Base-by-base conservation (phyloP, 2,329 filamentous ascomycete genomes). In the Aspergillus fructus region DNA sequence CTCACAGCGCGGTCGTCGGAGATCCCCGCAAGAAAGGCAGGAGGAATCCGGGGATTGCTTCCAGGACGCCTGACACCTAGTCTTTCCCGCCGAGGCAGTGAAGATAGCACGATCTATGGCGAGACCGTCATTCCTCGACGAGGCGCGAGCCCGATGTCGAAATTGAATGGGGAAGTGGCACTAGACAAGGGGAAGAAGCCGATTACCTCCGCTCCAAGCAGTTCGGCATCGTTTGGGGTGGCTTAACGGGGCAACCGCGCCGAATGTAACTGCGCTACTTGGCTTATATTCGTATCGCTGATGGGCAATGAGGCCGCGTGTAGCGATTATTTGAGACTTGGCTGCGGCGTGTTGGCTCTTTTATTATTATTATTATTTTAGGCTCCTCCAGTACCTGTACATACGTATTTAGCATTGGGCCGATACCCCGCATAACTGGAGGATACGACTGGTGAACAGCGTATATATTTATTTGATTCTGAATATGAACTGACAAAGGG, bases 1-100 rank as follows among this genome's bases (percentile, higher is more conserved):
- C 89, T 92, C 64, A 94, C 90, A 33, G 91, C 92, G 0, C 92
- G 92, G 0, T 88, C 84, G 45, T 80, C 82, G 21, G 84, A 87
- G 54, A 71, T 87, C 15, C 84, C 85, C 15, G 77, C 76, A 1
- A 68, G 83, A 23, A 85, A 84, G 65, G 78, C 77, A 27, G 82
- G 82, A 23, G 83, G 82, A 5, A 74, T 84, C 24, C 75, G 78
- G 47, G 82, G 78, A 0, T 68, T 84, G 30, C 56, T 76, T 40
- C 63, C 69, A 9, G 74, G 74, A 23, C 64, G 68, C n/a, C 52
- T 72, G 46, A 75, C 71, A 2, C 73, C 76, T 5, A 70, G 62
- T 45, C 42, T 74, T 17, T 76, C 76, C 17, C 69, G 76, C 19
- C 71, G 73, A 24, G 69, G 66, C 6, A 79, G 77, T 58, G 66